Conservation (phyloP, 371 early-diverging fungal species). For the Rhizopus sp. region DNA sequence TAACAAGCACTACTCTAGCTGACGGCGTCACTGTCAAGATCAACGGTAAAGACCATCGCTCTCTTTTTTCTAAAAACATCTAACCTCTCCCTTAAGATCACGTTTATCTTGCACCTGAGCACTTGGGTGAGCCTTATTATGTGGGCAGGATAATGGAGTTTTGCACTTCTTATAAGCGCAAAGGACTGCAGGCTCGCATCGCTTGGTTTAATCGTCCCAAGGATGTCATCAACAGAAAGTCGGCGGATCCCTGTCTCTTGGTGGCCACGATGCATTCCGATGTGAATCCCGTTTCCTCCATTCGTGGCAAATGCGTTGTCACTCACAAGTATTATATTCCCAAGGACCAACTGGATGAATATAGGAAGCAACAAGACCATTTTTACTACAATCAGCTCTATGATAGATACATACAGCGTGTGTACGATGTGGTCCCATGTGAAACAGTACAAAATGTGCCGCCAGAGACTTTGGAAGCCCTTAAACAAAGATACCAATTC, state of each 20-base stretch:
- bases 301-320: constrained; percentile 80
- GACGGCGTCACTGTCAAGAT: constrained; percentile 33
- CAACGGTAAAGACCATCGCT: constrained; percentile 26
- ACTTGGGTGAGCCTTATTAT: constrained; percentile 76
- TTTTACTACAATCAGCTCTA: constrained; percentile 87
- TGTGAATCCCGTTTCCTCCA: constrained; percentile 77
- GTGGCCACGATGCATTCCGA: constrained; percentile 91
- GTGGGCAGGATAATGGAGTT: constrained; percentile 87
- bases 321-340: constrained; percentile 70
- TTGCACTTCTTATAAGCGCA: constrained; percentile 49
- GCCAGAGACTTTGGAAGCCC: constrained; percentile 64
- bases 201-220: constrained; percentile 86
- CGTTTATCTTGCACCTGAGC: constrained; percentile 78
- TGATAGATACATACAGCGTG: constrained; percentile 85
- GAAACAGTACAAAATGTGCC: constrained; percentile 81
- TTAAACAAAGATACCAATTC: constrained; percentile 71
- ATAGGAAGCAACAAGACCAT: constrained; percentile 61
- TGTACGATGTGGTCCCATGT: constrained; percentile 86
- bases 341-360: constrained; percentile 55
- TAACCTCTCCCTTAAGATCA: constrained; percentile 52
- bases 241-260: constrained; percentile 72
- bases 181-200: constrained; percentile 61
- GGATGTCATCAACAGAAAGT: constrained; percentile 73
- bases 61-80: background rate
- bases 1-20: constrained; percentile 22